Evolutionary conservation across 768 basidiomycete species (phyloP).

Genomic region (Strobilomyces echinocephalus): DNA sequence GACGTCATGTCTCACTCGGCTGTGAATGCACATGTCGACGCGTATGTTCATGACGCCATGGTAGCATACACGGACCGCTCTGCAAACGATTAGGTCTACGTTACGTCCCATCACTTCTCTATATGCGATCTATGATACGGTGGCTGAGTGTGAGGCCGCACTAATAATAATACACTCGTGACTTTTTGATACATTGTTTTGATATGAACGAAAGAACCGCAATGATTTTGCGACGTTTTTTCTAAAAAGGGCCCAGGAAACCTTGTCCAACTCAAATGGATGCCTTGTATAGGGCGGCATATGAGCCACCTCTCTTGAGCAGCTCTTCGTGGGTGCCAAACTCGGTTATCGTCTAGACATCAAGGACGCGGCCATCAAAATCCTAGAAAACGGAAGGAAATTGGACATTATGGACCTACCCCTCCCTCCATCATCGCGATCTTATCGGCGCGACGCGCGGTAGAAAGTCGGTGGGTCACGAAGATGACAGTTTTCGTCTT

Average conservation of each 20-base stretch:
- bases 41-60: slow-evolving; percentile 57
- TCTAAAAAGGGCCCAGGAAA: slow-evolving; percentile 2
- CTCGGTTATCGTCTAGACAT: slow-evolving; percentile 60
- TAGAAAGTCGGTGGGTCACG: slow-evolving; percentile 79
- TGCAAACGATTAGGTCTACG: slow-evolving; percentile 40
- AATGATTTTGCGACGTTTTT: slow-evolving; percentile 4
- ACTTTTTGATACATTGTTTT: slow-evolving; percentile 24
- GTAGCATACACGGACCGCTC: slow-evolving; percentile 66
- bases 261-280: slow-evolving; percentile 43
- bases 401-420: slow-evolving; percentile 31
- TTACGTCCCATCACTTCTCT: slow-evolving; percentile 11
- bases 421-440: slow-evolving; percentile 84
- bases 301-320: slow-evolving; percentile 53
- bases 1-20: slow-evolving; percentile 34
- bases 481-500: slow-evolving; percentile 71
- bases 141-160: slow-evolving; percentile 15
- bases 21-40: slow-evolving; percentile 58
- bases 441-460: slow-evolving; percentile 79
- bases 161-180: slow-evolving; percentile 16
- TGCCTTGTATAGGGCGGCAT: slow-evolving; percentile 66
- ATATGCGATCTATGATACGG: slow-evolving; percentile 26
- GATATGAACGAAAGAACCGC: slow-evolving; percentile 14
- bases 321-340: slow-evolving; percentile 73
- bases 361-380: slow-evolving; percentile 22
- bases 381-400: slow-evolving; percentile 1